Percentiles rank a stretch among this genome's conserved stretches.
Evolutionary conservation across 176 grass and related monocot genomes (phyloP).

Genomic region (Raddia guianensis): DNA sequence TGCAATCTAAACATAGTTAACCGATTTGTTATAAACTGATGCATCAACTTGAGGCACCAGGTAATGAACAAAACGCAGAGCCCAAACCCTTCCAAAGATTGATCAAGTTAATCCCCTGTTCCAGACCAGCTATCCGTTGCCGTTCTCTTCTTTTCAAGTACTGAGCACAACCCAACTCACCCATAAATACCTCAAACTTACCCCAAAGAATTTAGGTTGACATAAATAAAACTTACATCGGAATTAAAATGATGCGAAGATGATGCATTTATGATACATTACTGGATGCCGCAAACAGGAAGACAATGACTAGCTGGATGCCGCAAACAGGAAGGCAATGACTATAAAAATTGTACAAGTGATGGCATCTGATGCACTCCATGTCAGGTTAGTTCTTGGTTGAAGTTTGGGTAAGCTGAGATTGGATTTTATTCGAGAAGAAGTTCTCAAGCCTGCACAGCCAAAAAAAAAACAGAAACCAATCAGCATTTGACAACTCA

Average conservation of each 20-base stretch:
- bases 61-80: background rate
- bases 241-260: background rate
- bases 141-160: background rate
- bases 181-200: background rate
- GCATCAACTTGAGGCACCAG: background rate
- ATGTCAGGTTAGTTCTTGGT: constrained; percentile 59
- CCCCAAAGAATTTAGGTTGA: background rate
- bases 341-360: constrained; percentile 20
- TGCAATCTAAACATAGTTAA: too few relatives aligned
- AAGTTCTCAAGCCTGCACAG: constrained; percentile 73
- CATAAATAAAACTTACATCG: background rate
- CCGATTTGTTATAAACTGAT: too few relatives aligned
- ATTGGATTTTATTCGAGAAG: constrained; percentile 70
- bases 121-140: background rate
- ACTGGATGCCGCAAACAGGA: background rate
- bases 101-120: background rate
- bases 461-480: constrained; percentile 14
- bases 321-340: background rate
- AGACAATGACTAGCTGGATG: background rate
- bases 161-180: background rate
- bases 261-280: constrained; percentile 16
- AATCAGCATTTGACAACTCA: constrained; percentile 7
- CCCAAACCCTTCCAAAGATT: background rate
- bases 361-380: background rate
- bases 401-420: constrained; percentile 59